Conservation (phyloP, 1,284 basidiomycete species). For the Coriolopsis trogii region DNA sequence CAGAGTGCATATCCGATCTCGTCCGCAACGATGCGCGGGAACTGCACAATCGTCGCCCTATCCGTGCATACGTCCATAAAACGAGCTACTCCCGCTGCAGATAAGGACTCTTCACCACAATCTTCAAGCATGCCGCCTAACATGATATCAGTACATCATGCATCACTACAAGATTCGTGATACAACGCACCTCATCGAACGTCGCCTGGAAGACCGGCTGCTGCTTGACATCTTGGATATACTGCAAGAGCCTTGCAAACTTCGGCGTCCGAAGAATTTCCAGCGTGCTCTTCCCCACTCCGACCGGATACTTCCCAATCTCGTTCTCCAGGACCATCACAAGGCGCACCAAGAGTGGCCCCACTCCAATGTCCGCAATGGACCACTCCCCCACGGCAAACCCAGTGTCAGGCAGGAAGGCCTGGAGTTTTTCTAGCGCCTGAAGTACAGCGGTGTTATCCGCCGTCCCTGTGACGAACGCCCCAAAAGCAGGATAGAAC, state of each 20-base stretch:
- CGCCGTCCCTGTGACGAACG: conserved; percentile 33
- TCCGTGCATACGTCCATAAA: too few species aligned
- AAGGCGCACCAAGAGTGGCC: conserved; percentile 37
- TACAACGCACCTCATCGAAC: background rate
- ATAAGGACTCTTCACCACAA: too few species aligned
- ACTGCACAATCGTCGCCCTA: too few species aligned
- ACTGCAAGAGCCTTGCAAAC: conserved; percentile 27
- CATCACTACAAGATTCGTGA: too few species aligned
- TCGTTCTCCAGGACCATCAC: conserved; percentile 29
- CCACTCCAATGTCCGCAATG: conserved; percentile 53
- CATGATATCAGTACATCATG: too few species aligned
- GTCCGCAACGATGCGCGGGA: too few species aligned
- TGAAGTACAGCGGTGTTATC: conserved; percentile 45
- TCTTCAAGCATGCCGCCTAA: too few species aligned
- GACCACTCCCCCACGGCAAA: conserved; percentile 40
- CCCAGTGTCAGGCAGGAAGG: conserved; percentile 29
- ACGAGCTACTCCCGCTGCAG: too few species aligned
- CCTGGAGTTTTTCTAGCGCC: conserved; percentile 34
- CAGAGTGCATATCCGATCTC: too few species aligned
- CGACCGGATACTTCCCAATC: conserved; percentile 29
- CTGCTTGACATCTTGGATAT: conserved; percentile 1
- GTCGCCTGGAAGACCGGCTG: background rate
- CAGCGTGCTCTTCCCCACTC: conserved; percentile 31
- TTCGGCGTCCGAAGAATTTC: conserved; percentile 24
- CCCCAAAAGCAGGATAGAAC: conserved; percentile 36